Base-by-base conservation (phyloP, 148 eudicot genomes). In the Cornus kousa region DNA sequence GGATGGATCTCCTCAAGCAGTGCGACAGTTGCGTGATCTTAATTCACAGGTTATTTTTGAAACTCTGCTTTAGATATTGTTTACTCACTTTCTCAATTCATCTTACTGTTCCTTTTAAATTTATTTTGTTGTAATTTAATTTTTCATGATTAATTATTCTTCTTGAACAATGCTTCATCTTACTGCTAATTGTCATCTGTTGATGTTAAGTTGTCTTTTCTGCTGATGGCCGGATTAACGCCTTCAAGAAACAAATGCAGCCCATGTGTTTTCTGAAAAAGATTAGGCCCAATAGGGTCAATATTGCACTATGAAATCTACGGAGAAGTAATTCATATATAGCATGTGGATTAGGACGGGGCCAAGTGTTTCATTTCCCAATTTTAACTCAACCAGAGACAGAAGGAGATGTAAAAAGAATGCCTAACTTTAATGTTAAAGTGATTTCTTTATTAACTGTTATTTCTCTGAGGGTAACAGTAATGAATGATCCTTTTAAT, bases 1-100 rank as follows among this genome's bases (percentile, higher is more conserved):
- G 98, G 96, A 95, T 85, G 97, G 97, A 79, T 95, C 98, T 43
- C 94, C 93, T 53, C 98, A 95, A 88, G 98, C 97, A 22, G 94
- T 93, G 74, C 91, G 98, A 65, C 98, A 95, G 88, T 78, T 95
- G 90, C 96, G 91, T 60, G 84, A 88, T 86, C 97, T 95, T 78
- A 91, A 86, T 82, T 95, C 98, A 67, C 98, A 95, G 95, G 98
- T 93, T 71, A 31, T 40, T 77, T 83, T 53, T 20, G 43, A 32
- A 73, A 70, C 20, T 48, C 67, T 31, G 5, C 11, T 75, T 79
- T 9, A 33, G 12, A 22, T 31, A 33, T 74, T 50, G 48, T 32
- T 55, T 72, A 62, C 48, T 24, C 64, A n/a, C 62, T 9, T 40
- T 67, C 65, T 48, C 9, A 43, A 71, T 67, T 17, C 73, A 68